A percentile compares a stretch with the other conserved stretches of the same genome.
Evolutionary conservation across 2,329 filamentous ascomycete genomes (phyloP).

Genomic region (Alternaria angustiovoidea): DNA sequence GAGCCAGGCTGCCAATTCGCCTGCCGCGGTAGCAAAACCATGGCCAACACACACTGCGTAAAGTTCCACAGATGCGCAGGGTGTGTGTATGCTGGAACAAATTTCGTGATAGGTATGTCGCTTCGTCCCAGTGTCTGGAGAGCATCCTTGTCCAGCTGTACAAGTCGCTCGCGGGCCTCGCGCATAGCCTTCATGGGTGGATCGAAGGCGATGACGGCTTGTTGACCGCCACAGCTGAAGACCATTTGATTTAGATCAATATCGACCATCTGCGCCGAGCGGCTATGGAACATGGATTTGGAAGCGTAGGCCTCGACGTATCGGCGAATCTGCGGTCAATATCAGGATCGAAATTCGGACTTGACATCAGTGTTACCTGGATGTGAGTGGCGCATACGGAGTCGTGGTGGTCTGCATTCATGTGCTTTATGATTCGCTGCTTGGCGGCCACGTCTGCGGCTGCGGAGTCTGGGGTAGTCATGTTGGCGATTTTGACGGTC

Average conservation of each 20-base stretch:
- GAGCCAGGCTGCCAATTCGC: constrained; percentile 48
- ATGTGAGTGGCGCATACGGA: constrained; percentile 57
- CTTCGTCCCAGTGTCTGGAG: constrained; percentile 68
- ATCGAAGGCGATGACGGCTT: constrained; percentile 66
- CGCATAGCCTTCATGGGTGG: constrained; percentile 74
- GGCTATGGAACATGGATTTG: constrained; percentile 64
- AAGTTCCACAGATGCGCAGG: constrained; percentile 62
- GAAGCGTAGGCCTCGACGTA: constrained; percentile 78
- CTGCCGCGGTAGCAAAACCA: constrained; percentile 39
- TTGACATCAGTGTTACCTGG: constrained; percentile 1
- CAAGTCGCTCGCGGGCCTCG: constrained; percentile 74
- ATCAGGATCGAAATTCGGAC: constrained; percentile 10
- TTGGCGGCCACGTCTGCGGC: constrained; percentile 61
- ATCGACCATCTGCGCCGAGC: constrained; percentile 69
- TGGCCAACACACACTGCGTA: constrained; percentile 49
- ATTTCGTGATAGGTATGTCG: constrained; percentile 63
- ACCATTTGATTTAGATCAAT: constrained; percentile 70
- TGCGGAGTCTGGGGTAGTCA: constrained; percentile 45
- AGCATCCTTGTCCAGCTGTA: constrained; percentile 73
- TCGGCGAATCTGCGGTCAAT: constrained; percentile 62
- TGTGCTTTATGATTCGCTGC: constrained; percentile 76
- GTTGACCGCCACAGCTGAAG: constrained; percentile 62
- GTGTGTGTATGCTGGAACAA: constrained; percentile 58
- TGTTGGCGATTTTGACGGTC: constrained; percentile 9
- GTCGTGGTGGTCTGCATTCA: constrained; percentile 83